A percentile compares a stretch with the other conserved stretches of the same genome.
Evolutionary conservation across 805 yeast genomes (phyloP).

Genomic region (Schizosaccharomyces cryophilus): DNA sequence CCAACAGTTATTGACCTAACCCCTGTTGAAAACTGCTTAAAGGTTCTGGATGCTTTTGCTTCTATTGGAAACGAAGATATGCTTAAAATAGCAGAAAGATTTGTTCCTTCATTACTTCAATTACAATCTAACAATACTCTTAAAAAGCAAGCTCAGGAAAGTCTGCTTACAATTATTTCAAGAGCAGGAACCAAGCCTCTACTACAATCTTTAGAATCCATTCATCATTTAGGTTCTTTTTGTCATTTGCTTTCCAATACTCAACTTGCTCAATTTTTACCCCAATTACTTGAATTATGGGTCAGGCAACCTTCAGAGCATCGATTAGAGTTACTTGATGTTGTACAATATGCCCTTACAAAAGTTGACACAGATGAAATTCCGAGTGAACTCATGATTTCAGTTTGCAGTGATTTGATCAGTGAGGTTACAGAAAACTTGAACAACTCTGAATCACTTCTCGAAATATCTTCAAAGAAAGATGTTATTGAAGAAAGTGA

Average conservation of each 20-base stretch:
- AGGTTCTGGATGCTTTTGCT: not conserved
- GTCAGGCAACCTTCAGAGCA: not conserved
- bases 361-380: not conserved
- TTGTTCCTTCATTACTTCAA: not conserved
- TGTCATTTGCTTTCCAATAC: not conserved
- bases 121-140: not conserved
- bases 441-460: not conserved
- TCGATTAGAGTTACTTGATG: not conserved
- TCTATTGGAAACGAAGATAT: not conserved
- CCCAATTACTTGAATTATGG: not conserved
- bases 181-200: not conserved
- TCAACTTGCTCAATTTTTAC: not conserved
- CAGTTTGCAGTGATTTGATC: not conserved
- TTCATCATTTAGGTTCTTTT: not conserved
- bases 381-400: not conserved
- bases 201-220: not conserved
- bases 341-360: not conserved
- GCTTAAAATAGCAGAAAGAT: not conserved
- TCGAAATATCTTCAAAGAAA: not conserved
- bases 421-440: not conserved
- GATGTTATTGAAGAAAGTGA: not conserved
- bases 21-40: not conserved
- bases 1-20: not conserved
- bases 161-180: not conserved
- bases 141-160: not conserved